Conservation (phyloP, 2,329 filamentous ascomycete genomes). For the Ophiostoma himal-ulmi region DNA sequence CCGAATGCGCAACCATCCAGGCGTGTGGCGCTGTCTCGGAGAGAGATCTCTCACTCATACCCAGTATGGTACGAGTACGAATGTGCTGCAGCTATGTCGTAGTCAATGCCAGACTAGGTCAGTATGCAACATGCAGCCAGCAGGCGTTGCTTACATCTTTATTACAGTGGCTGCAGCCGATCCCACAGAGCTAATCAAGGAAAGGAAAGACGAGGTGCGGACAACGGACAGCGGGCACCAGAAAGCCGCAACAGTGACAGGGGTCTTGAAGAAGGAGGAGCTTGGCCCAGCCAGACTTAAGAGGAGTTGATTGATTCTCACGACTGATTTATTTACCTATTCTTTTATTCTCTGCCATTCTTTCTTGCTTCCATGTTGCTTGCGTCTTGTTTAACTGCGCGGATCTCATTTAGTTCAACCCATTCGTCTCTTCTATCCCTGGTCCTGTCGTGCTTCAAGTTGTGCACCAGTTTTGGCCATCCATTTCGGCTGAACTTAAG, state of each 20-base stretch:
- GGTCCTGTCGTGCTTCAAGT: not conserved
- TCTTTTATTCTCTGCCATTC: not conserved
- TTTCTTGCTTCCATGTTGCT: not conserved
- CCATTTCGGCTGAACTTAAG: not conserved
- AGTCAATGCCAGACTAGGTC: not conserved
- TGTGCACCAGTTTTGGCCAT: conserved; percentile 15
- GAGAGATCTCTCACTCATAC: not conserved
- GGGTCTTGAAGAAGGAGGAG: conserved; percentile 1
- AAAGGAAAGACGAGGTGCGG: not conserved
- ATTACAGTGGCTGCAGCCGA: not conserved
- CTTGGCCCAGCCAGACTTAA: not conserved
- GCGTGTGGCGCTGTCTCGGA: not conserved
- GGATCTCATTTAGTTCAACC: not conserved
- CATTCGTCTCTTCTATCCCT: not conserved
- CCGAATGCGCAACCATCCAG: not conserved
- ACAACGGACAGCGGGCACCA: not conserved
- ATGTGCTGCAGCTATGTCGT: not conserved
- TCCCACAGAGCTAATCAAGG: not conserved
- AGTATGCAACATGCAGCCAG: not conserved
- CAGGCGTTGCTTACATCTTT: not conserved
- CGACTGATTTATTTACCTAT: not conserved
- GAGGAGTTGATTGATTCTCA: not conserved
- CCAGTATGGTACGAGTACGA: not conserved
- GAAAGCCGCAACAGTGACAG: not conserved
- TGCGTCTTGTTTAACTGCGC: not conserved